Evolutionary conservation across 2,329 filamentous ascomycete genomes (phyloP), one percentile per base, ranked within the genome.

Genomic region (Talaromyces sp.): DNA sequence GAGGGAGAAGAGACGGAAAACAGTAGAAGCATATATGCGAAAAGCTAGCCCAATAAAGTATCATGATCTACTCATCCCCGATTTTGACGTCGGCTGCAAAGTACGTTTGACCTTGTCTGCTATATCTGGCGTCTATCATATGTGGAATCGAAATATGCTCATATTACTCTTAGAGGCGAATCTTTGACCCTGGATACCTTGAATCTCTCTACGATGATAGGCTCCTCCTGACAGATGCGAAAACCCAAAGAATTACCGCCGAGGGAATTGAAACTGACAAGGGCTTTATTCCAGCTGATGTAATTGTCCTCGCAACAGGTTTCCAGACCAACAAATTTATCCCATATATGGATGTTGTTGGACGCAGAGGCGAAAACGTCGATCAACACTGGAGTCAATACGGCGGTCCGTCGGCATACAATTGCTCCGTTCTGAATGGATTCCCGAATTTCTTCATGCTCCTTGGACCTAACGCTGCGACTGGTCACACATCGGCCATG

Each of bases 361-460:
- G 73, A 11, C 69, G 70, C 19, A 62, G 71, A 57, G 70, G 71
- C 1, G 10, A 52, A n/a, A 69, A 39, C 22, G 50, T 75, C 48
- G 24, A 59, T 7, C 61, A 74, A 13, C 68, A 72, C 47, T 75
- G 73, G 72, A 19, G 62, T 6, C 58, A 69, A 39, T 81, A 83
- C 62, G 85, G 82, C 7, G 87, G 87, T 0, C 77, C 84, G 0
- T 83, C 82, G 58, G 87, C 86, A 0, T 90, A 90, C 70, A 84
- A 86, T 65, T 82, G 82, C 45, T 82, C 82, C 0, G 81, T 80
- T 0, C 73, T 88, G 70, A 83, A 82, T 68, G 84, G 82, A 0
- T 88, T 77, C 61, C 75, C 75, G 0, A 77, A 77, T 48, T 76
- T 73, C 67, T 77, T 77, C 66, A 69, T 76, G 64, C 67, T 74